A percentile compares a stretch with the other conserved stretches of the same genome.
Evolutionary conservation across 805 yeast species (phyloP).

Genomic region (Grigorovia yakushimaensis): DNA sequence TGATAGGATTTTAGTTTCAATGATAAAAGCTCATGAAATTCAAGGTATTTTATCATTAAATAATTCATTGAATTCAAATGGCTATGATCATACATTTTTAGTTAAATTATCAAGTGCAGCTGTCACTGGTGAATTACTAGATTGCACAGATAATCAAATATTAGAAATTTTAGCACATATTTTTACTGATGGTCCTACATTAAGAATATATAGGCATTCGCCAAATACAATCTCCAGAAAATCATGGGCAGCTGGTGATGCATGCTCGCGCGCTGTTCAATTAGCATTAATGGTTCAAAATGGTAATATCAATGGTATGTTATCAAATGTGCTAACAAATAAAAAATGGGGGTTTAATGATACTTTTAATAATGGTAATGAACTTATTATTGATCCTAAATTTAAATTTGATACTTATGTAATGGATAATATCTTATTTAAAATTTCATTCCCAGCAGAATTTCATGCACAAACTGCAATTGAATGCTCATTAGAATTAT

Average conservation of each 20-base stretch:
- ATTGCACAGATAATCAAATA: constrained; percentile 41
- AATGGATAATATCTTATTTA: constrained; percentile 53
- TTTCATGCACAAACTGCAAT: constrained; percentile 60
- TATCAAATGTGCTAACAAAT: constrained; percentile 50
- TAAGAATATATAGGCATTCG: constrained; percentile 54
- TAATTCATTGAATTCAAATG: constrained; percentile 50
- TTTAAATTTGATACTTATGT: constrained; percentile 42
- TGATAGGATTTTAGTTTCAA: constrained; percentile 42
- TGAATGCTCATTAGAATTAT: constrained; percentile 43
- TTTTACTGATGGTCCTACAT: constrained; percentile 49
- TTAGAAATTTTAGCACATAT: constrained; percentile 49
- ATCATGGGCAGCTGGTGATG: constrained; percentile 64
- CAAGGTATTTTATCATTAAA: constrained; percentile 51
- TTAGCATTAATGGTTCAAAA: constrained; percentile 44
- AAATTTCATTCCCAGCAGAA: constrained; percentile 57
- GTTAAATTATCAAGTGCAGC: constrained; percentile 56
- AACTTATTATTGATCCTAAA: constrained; percentile 42
- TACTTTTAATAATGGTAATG: constrained; percentile 44
- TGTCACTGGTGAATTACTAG: constrained; percentile 47
- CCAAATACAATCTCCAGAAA: constrained; percentile 56
- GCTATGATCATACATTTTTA: constrained; percentile 49
- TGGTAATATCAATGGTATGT: constrained; percentile 34
- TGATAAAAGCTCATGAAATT: constrained; percentile 57
- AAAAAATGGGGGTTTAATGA: constrained; percentile 57
- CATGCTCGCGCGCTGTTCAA: constrained; percentile 49